Evolutionary conservation across 805 yeast species (phyloP).

Genomic region (Pichia pseudocactophila): DNA sequence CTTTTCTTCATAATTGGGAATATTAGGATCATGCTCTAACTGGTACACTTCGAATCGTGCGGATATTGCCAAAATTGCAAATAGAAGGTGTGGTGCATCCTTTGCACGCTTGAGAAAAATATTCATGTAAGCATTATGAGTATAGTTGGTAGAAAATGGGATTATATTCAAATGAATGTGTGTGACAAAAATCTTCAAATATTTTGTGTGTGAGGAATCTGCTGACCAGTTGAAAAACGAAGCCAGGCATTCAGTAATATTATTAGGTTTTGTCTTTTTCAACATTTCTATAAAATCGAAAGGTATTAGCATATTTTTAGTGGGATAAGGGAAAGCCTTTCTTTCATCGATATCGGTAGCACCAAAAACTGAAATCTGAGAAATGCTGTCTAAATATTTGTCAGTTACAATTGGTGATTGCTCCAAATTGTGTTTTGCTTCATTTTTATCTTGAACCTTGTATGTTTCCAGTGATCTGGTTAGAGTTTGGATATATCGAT

Average conservation of each 20-base stretch:
- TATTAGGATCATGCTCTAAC: slow-evolving; percentile 14
- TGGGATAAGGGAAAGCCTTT: slow-evolving; percentile 7
- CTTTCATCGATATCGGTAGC: background rate
- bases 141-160: slow-evolving; percentile 29
- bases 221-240: slow-evolving; percentile 24
- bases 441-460: too few relatives aligned
- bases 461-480: slow-evolving; percentile 15
- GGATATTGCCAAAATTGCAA: slow-evolving; percentile 66
- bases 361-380: slow-evolving; percentile 3
- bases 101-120: slow-evolving; percentile 27
- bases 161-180: slow-evolving; percentile 27
- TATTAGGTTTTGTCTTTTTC: slow-evolving; percentile 21
- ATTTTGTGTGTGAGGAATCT: slow-evolving; percentile 26
- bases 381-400: too few relatives aligned
- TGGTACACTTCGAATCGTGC: slow-evolving; percentile 42
- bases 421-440: too few relatives aligned
- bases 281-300: slow-evolving; percentile 24
- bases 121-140: slow-evolving; percentile 27
- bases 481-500: slow-evolving; percentile 18
- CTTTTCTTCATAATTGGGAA: slow-evolving; percentile 15
- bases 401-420: too few relatives aligned
- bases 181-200: slow-evolving; percentile 27
- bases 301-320: background rate
- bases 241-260: slow-evolving; percentile 22
- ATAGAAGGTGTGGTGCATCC: slow-evolving; percentile 53